phyloP scores from a whole-genome alignment of 768 basidiomycete species.

The Boletus rufocinnamomeus region DNA sequence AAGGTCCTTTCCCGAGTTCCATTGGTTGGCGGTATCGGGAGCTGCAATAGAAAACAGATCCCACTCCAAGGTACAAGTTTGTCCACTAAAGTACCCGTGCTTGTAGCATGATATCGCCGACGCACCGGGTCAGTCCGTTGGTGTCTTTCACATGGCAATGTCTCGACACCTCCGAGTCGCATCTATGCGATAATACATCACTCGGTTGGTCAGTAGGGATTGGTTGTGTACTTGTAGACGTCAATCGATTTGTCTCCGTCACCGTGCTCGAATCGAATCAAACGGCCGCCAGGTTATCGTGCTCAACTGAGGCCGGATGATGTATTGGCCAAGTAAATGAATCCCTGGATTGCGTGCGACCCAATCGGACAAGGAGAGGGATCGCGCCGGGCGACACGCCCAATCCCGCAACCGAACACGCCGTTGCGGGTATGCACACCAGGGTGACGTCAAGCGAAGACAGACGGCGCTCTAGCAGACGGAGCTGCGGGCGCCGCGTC shows the following conservation, averaged over 20 bases:
- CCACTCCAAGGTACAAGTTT: not conserved
- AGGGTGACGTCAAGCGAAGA: conserved; percentile 11
- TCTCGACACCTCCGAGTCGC: not conserved
- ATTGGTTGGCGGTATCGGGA: not conserved
- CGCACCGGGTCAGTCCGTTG: not conserved
- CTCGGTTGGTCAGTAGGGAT: not conserved
- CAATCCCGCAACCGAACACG: conserved; percentile 13
- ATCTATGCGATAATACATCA: not conserved
- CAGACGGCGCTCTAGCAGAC: not conserved
- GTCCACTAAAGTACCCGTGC: not conserved
- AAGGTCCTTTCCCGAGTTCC: not conserved
- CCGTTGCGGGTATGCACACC: not conserved
- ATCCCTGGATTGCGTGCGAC: not conserved
- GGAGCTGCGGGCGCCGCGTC: not conserved
- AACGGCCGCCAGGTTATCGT: not conserved
- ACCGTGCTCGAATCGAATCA: not conserved
- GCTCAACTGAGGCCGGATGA: not conserved
- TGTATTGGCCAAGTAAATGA: not conserved
- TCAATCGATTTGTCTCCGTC: not conserved
- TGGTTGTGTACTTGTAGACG: not conserved
- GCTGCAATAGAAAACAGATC: not conserved
- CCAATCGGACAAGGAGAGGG: not conserved
- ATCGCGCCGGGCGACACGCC: not conserved
- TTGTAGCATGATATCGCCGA: not conserved
- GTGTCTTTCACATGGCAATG: not conserved